These are phyloP conservation scores for Furcasterigmium furcatum DNA, from an alignment of 2,329 filamentous ascomycete species.

Conservation along the genomic window DNA sequence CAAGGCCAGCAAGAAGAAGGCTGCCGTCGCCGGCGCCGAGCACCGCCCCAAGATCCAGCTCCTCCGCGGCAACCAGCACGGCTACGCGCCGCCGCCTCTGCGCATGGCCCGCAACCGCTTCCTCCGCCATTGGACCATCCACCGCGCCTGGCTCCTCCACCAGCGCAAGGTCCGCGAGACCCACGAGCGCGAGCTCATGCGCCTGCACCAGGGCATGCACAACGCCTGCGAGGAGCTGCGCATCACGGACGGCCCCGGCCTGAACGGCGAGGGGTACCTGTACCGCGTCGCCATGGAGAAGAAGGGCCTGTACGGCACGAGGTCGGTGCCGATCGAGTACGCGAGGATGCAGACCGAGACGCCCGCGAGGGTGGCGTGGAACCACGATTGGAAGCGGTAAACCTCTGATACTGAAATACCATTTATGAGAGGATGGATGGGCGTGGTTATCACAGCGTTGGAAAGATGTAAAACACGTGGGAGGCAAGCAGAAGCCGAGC, in stretches of 20 bases:
- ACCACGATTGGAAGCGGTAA: constrained; percentile 81
- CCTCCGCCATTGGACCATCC: constrained; percentile 98
- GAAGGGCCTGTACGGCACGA: constrained; percentile 71
- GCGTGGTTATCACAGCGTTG: too few relatives aligned
- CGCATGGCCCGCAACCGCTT: constrained; percentile 83
- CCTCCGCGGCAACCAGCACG: constrained; percentile 45
- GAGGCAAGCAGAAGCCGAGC: too few relatives aligned
- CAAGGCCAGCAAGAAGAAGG: constrained; percentile 13
- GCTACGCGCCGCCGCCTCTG: constrained; percentile 62
- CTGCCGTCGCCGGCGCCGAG: constrained; percentile 25
- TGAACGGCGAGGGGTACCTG: constrained; percentile 64
- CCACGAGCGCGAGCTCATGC: constrained; percentile 68
- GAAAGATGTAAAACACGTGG: too few relatives aligned
- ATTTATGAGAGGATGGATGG: too few relatives aligned
- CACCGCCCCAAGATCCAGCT: constrained; percentile 40
- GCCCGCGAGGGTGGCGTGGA: constrained; percentile 78
- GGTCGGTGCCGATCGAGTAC: constrained; percentile 88
- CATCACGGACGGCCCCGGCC: constrained; percentile 52
- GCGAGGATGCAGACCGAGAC: constrained; percentile 80
- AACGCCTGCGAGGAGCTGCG: constrained; percentile 82
- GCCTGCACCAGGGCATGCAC: constrained; percentile 79
- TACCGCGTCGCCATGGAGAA: constrained; percentile 91
- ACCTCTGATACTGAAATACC: too few relatives aligned
- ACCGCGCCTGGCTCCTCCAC: constrained; percentile 88
- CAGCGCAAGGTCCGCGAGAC: constrained; percentile 64